Evolutionary conservation across 1,284 basidiomycete genomes (phyloP).

Genomic region (Cryptococcus depauperatus): DNA sequence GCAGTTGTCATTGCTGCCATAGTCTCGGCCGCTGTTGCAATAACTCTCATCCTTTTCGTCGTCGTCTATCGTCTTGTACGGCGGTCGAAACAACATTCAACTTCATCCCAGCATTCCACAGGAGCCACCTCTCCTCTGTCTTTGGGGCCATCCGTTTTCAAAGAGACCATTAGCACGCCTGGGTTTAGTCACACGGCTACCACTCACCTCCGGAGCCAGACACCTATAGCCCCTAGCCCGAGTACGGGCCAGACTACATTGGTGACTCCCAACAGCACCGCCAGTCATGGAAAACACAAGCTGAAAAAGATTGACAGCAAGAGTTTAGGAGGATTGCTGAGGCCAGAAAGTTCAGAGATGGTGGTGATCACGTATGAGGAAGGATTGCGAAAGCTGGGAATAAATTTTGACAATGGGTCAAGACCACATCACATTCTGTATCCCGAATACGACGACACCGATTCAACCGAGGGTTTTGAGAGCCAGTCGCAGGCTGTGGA

Average conservation of each 20-base stretch:
- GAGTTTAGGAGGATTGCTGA: neutral
- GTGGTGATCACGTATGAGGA: constrained; percentile 24
- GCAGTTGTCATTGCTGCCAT: constrained; percentile 29
- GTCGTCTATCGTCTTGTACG: constrained; percentile 1
- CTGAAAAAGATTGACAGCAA: constrained; percentile 3
- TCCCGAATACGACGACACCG: neutral
- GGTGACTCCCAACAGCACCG: constrained; percentile 8
- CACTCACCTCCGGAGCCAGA: neutral
- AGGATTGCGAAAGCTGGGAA: constrained; percentile 19
- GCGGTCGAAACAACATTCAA: neutral
- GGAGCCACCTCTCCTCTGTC: neutral
- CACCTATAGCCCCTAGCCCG: constrained; percentile 3
- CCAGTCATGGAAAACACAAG: neutral
- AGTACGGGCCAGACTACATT: constrained; percentile 11
- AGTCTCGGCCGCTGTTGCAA: constrained; percentile 15
- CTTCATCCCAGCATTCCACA: neutral
- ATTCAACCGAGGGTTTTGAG: neutral
- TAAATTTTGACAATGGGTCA: neutral
- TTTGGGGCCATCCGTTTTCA: too few species aligned
- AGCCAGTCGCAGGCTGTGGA: neutral
- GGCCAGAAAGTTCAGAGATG: constrained; percentile 9
- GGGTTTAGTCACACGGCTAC: neutral
- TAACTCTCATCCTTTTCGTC: constrained; percentile 18
- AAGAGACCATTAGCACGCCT: too few species aligned
- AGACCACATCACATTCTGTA: constrained; percentile 12